Percentiles rank a stretch among this genome's conserved stretches.
phyloP scores from a whole-genome alignment of 257 asterid genomes.

The Jacaranda copaia region DNA sequence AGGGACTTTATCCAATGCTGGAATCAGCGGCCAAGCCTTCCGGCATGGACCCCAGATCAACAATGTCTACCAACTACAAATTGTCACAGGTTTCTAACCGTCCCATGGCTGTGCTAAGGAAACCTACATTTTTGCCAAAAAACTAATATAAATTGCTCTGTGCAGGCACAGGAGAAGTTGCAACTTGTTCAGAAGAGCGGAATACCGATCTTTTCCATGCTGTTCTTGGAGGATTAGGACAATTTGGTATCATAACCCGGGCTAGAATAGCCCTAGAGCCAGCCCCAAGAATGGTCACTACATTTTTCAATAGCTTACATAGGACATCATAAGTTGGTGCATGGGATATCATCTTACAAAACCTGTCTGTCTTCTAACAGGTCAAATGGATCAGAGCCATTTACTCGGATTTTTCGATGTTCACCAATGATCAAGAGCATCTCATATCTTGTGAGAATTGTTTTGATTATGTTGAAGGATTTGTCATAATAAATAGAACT shows the following conservation, averaged over 20 bases:
- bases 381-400: slow-evolving; percentile 89
- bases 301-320: not conserved
- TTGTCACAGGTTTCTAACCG: slow-evolving; percentile 75
- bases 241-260: slow-evolving; percentile 78
- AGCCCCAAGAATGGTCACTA: slow-evolving; percentile 68
- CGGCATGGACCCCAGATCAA: slow-evolving; percentile 84
- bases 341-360: not conserved
- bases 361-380: slow-evolving; percentile 44
- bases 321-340: not conserved
- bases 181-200: slow-evolving; percentile 67
- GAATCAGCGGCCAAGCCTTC: slow-evolving; percentile 93
- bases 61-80: slow-evolving; percentile 79
- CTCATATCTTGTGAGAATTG: slow-evolving; percentile 64
- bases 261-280: slow-evolving; percentile 82
- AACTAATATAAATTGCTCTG: not conserved
- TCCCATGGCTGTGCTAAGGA: not conserved
- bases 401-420: slow-evolving; percentile 70
- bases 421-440: slow-evolving; percentile 71
- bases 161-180: slow-evolving; percentile 77
- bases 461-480: slow-evolving; percentile 83
- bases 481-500: slow-evolving; percentile 70
- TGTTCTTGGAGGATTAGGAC: slow-evolving; percentile 89
- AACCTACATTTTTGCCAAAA: too few relatives aligned
- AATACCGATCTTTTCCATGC: slow-evolving; percentile 76
- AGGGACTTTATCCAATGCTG: slow-evolving; percentile 87